Conservation (phyloP, 2,329 filamentous ascomycete genomes). For the Curvularia hawaiiensis region DNA sequence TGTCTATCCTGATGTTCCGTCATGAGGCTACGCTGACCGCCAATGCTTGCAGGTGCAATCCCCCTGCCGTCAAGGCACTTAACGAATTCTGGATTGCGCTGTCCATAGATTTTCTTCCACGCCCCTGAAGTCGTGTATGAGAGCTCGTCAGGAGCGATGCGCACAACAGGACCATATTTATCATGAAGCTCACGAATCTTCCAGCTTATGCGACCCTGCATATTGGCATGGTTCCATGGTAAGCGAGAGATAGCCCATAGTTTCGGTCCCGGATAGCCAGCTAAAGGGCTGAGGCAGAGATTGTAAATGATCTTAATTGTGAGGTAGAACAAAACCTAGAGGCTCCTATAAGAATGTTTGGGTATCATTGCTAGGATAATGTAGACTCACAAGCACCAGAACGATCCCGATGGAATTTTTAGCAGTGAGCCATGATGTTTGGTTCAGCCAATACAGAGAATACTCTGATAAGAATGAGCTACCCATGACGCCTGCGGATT, state of each 20-base stretch:
- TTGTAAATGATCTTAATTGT: slow-evolving; percentile 6
- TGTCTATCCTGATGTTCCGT: slow-evolving; percentile 14
- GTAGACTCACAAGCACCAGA: neutral
- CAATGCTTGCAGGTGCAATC: slow-evolving; percentile 12
- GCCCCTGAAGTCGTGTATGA: slow-evolving; percentile 7
- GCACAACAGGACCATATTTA: slow-evolving; percentile 10
- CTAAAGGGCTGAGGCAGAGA: slow-evolving; percentile 12
- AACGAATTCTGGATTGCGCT: slow-evolving; percentile 15
- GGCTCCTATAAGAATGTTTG: neutral
- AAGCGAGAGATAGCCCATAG: slow-evolving; percentile 15
- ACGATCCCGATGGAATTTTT: too few relatives aligned
- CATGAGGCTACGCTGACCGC: slow-evolving; percentile 14
- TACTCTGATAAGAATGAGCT: too few relatives aligned
- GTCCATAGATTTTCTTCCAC: slow-evolving; percentile 14
- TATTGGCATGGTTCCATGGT: slow-evolving; percentile 5
- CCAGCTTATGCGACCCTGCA: slow-evolving; percentile 10
- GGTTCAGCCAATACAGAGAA: too few relatives aligned
- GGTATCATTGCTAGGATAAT: too few relatives aligned
- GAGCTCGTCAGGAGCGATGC: slow-evolving; percentile 12
- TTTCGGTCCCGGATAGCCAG: slow-evolving; percentile 15
- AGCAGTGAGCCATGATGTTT: too few relatives aligned
- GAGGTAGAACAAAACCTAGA: neutral
- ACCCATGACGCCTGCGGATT: too few relatives aligned
- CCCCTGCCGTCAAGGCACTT: slow-evolving; percentile 13
- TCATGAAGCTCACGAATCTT: slow-evolving; percentile 10